Evolutionary conservation across 106 monocot genomes (phyloP).

Genomic region (Acanthochlamys bracteata): DNA sequence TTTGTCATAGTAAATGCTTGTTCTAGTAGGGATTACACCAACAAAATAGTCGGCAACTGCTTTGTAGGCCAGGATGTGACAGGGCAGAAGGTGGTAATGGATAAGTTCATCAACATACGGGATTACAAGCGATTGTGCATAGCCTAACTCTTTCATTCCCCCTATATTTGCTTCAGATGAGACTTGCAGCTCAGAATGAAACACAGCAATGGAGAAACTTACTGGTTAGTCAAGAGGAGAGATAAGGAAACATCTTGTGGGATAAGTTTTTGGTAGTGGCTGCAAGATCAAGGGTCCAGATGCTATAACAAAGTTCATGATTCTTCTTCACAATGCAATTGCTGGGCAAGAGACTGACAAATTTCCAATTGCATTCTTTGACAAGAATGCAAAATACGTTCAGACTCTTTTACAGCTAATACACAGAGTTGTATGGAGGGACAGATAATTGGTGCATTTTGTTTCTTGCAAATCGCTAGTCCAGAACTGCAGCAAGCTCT

Average conservation of each 20-base stretch:
- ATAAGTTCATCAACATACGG: constrained; percentile 93
- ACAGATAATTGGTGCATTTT: constrained; percentile 70
- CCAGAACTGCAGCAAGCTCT: constrained; percentile 78
- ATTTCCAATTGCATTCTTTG: constrained; percentile 70
- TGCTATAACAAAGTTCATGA: constrained; percentile 88
- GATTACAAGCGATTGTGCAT: constrained; percentile 89
- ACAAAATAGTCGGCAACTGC: constrained; percentile 82
- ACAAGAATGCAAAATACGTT: constrained; percentile 74
- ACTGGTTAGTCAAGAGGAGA: constrained; percentile 74
- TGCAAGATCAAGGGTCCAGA: constrained; percentile 83
- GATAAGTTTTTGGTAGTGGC: constrained; percentile 82
- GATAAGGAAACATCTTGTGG: constrained; percentile 66
- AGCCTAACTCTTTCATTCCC: constrained; percentile 78
- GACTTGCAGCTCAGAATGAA: constrained; percentile 92
- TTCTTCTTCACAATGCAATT: constrained; percentile 87
- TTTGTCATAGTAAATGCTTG: constrained; percentile 93
- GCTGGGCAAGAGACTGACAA: constrained; percentile 81
- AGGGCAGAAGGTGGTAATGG: constrained; percentile 83
- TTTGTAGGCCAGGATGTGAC: constrained; percentile 95
- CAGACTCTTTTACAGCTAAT: constrained; percentile 89
- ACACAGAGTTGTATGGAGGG: constrained; percentile 63
- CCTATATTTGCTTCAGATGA: constrained; percentile 96
- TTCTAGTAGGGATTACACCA: constrained; percentile 75
- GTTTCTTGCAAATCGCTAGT: constrained; percentile 91
- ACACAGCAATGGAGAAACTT: constrained; percentile 89